A percentile compares a stretch with the other conserved stretches of the same genome.
phyloP scores from a whole-genome alignment of 2,329 filamentous ascomycete species.

The Xylaria sp. region DNA sequence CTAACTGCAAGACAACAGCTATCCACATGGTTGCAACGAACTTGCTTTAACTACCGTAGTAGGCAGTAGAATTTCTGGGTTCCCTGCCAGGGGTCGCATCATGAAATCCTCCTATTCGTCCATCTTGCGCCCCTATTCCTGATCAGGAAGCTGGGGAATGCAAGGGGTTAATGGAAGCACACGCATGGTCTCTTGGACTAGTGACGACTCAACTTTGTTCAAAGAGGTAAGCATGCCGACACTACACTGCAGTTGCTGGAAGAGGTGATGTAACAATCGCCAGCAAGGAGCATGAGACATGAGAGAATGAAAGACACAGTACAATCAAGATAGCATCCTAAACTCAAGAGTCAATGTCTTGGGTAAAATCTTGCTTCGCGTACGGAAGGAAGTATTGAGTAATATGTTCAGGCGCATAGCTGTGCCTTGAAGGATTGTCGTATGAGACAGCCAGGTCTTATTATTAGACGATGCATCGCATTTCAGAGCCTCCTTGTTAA shows the following conservation, averaged over 20 bases:
- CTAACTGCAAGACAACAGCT: neutral
- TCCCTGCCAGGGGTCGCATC: slow-evolving; percentile 17
- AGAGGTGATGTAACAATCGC: slow-evolving; percentile 20
- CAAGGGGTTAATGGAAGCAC: slow-evolving; percentile 35
- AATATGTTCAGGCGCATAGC: slow-evolving; percentile 1
- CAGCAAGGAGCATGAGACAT: neutral
- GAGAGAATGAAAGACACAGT: neutral
- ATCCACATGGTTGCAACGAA: slow-evolving; percentile 15
- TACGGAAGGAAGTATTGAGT: no score
- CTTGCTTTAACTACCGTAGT: slow-evolving; percentile 14
- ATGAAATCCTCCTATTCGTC: slow-evolving; percentile 32
- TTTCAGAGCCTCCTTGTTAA: slow-evolving; percentile 24
- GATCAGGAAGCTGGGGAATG: slow-evolving; percentile 40
- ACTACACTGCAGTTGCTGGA: slow-evolving; percentile 1
- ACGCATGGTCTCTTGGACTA: slow-evolving; percentile 20
- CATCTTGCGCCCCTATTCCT: slow-evolving; percentile 30
- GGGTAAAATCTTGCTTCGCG: slow-evolving; percentile 7
- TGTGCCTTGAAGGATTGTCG: slow-evolving; percentile 1
- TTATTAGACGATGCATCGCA: slow-evolving; percentile 25
- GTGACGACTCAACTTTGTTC: slow-evolving; percentile 25
- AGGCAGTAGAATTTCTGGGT: slow-evolving; percentile 6
- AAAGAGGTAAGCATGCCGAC: slow-evolving; percentile 16
- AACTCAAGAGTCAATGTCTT: slow-evolving; percentile 2
- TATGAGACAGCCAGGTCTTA: slow-evolving; percentile 6
- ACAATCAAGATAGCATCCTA: neutral